Conservation (phyloP, 2,329 filamentous ascomycete genomes). For the Mycosphaerella arachidis region DNA sequence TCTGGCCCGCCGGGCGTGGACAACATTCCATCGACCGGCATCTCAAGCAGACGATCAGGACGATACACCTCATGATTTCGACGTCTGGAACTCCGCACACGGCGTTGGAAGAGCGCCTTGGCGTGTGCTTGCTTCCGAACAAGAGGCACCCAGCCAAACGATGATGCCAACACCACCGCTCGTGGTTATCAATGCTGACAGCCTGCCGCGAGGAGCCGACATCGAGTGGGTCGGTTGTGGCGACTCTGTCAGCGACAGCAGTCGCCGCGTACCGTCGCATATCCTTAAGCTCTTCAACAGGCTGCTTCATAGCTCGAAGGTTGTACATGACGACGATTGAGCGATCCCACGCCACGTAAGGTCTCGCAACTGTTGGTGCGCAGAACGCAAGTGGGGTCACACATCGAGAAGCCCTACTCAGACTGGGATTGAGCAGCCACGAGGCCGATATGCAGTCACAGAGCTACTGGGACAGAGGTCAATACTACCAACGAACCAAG, state of each 20-base stretch:
- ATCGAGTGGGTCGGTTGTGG: conserved; percentile 66
- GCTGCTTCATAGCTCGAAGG: conserved; percentile 7
- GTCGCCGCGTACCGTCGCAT: conserved; percentile 11
- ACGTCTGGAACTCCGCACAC: conserved; percentile 63
- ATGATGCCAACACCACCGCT: conserved; percentile 45
- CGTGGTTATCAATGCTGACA: conserved; percentile 69
- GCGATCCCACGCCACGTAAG: neutral
- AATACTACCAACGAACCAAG: neutral
- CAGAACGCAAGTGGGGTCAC: neutral
- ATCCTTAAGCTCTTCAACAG: conserved; percentile 16
- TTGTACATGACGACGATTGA: neutral
- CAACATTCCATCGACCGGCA: conserved; percentile 22
- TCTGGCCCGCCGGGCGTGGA: conserved; percentile 41
- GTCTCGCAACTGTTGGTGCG: neutral
- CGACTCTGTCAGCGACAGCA: neutral
- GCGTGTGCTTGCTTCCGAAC: conserved; percentile 26
- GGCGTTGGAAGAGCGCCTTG: conserved; percentile 29
- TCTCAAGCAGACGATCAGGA: conserved; percentile 41
- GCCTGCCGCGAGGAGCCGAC: conserved; percentile 66
- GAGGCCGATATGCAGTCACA: no score
- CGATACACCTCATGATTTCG: conserved; percentile 51
- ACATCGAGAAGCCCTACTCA: neutral
- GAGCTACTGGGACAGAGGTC: no score
- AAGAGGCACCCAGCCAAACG: conserved; percentile 32
- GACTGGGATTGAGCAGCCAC: neutral